Conservation (phyloP, 306 rosid species). For the Pyrus betulifolia region DNA sequence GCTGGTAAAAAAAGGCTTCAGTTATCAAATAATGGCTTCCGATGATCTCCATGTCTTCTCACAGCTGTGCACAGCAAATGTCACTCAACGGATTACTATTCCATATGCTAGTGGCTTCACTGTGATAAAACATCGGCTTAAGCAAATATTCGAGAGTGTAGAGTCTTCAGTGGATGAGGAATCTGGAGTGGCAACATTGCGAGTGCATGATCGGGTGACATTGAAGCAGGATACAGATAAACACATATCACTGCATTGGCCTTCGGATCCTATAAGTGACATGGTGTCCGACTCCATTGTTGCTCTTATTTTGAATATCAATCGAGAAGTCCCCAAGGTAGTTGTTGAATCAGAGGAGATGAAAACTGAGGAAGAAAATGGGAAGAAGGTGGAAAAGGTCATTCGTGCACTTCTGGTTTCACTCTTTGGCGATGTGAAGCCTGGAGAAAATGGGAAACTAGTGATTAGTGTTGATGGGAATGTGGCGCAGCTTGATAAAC, state of each 20-base stretch:
- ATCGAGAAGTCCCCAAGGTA: conserved; percentile 61
- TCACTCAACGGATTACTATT: conserved; percentile 81
- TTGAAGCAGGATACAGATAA: conserved; percentile 80
- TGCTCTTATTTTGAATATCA: conserved; percentile 69
- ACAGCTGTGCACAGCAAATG: conserved; percentile 67
- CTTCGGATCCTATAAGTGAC: conserved; percentile 79
- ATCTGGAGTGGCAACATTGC: conserved; percentile 56
- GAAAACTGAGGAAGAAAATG: conserved; percentile 60
- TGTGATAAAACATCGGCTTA: conserved; percentile 58
- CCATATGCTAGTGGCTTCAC: conserved; percentile 62
- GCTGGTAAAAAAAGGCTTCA: conserved; percentile 80
- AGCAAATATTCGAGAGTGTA: conserved; percentile 69
- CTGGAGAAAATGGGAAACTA: conserved; percentile 73
- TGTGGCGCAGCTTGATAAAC: conserved; percentile 70
- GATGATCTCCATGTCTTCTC: conserved; percentile 94
- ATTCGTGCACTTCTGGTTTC: conserved; percentile 68
- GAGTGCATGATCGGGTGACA: conserved; percentile 66
- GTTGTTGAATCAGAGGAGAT: conserved; percentile 56
- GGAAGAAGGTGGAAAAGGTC: conserved; percentile 69
- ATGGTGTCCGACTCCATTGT: conserved; percentile 87
- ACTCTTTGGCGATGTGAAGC: conserved; percentile 75
- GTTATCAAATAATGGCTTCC: conserved; percentile 91
- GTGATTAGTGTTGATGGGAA: conserved; percentile 74
- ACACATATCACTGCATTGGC: conserved; percentile 85
- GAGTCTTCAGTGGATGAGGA: conserved; percentile 76